Base-by-base conservation (phyloP, 495 filamentous ascomycete genomes). In the Penicillium odoratum region DNA sequence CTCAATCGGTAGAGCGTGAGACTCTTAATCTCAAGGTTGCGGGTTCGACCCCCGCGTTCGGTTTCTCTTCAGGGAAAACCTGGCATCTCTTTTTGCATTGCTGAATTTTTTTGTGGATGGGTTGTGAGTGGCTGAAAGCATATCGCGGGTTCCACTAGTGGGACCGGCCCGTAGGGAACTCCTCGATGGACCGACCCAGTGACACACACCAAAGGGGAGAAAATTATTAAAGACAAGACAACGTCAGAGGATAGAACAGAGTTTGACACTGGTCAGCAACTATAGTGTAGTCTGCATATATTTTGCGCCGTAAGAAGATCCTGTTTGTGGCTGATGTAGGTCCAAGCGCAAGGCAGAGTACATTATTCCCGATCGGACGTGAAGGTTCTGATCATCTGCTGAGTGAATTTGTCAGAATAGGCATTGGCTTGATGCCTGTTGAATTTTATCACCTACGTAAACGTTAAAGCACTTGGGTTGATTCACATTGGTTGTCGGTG, bases 11-110 rank as follows among this genome's bases (percentile, higher is more conserved):
- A 83, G 80, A 83, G 80, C 80, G 80, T 83, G 78, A 78, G 74
- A 74, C 75, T 81, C 78, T 82, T 84, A 83, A 81, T 79, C 78
- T 80, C 76, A 80, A 81, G 78, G 79, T 72, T 81, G 78, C 71
- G 76, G 79, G 79, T 81, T 81, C 78, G 76, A 80, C 75, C 79
- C 79, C 79, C 76, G 71, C 78, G 75, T 81, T 79, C 73, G 78
- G 78, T 78, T 81, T 68, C 64, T 59, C 61, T 67, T 63, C 43
- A 57, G 53, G 33, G 11, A 55, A 9, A 53, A 51, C 44, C 52
- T 51, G 59, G 56, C 58, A 61, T 57, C 31, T 51, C 45, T 52
- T 64, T 62, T 62, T 49, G n/a, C 16, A 10, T 58, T 29, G 25
- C 40, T 46, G 57, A 61, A 48, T 52, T 66, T 63, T 56, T 38